Evolutionary conservation across 371 early-diverging fungal genomes (phyloP), one percentile per base, ranked within the genome.

Genomic region (Conidiobolus incongruus): DNA sequence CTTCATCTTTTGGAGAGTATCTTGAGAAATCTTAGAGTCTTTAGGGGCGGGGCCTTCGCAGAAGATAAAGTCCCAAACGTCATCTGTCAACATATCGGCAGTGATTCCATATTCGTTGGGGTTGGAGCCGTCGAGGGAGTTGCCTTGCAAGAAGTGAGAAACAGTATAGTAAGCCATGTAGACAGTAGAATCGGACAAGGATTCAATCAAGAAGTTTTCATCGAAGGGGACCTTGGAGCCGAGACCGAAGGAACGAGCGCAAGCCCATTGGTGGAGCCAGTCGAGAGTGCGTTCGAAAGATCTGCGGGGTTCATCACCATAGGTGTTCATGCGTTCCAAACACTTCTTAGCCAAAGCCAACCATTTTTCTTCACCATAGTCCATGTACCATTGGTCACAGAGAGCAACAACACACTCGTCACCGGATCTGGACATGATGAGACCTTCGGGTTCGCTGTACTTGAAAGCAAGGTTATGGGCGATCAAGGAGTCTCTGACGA

Each of bases 101-200:
- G 63, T 58, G 47, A 98, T 81, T 23, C 77, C 79, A 50, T 79
- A 78, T 23, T 76, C 73, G 2, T 96, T 94, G 7, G 75, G 72
- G 22, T 63, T 66, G 24, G 74, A 67, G 41, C 93, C 94, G 46
- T 93, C 77, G 5, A 93, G 60, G n/a, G 70, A 71, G 10, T 77
- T 73, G 53, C 80, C 77, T 47, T 96, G 98, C 35, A 99, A 69
- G 49, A 96, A 63, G 54, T 93, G 89, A 12, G 97, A 76, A 20
- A 99, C 77, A 24, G 99, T 97, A 68, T 99, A 99, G 71, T 98
- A 98, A 26, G 99, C 91, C 99, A 99, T 99, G 66, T 99, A 99
- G 53, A 99, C 98, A 32, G 99, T 98, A 17, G 98, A 97, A 60
- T 99, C 99, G 34, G 90, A 88, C 28, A 99, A 72, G 21, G 95